phyloP scores from a whole-genome alignment of 164 flowering plant genomes.

The Vitis riparia region DNA sequence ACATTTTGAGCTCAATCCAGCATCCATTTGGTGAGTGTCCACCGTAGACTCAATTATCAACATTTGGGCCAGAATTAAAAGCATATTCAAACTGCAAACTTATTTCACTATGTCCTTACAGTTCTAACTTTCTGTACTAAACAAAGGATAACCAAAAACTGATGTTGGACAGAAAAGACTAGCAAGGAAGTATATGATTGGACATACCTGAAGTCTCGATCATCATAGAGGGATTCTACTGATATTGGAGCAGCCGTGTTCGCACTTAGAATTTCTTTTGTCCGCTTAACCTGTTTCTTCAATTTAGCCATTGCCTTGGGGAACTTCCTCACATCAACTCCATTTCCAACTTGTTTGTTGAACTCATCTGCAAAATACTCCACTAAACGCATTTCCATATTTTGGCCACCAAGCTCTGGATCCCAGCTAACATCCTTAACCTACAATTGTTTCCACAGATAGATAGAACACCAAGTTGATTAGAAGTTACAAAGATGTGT shows the following conservation, averaged over 20 bases:
- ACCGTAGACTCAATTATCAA: too few relatives aligned
- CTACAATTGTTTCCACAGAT: constrained; percentile 33
- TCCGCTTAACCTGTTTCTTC: constrained; percentile 98
- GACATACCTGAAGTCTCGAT: constrained; percentile 84
- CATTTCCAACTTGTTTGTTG: constrained; percentile 82
- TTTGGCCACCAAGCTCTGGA: constrained; percentile 90
- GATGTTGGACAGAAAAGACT: too few relatives aligned
- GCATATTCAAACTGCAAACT: too few relatives aligned
- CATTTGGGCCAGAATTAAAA: too few relatives aligned
- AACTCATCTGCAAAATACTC: constrained; percentile 95
- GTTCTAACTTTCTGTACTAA: too few relatives aligned
- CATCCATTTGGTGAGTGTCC: too few relatives aligned
- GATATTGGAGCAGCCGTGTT: constrained; percentile 91
- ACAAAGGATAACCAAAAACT: too few relatives aligned
- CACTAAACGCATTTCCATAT: constrained; percentile 84
- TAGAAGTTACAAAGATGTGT: too few relatives aligned
- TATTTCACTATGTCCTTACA: too few relatives aligned
- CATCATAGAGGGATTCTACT: constrained; percentile 92
- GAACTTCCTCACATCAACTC: constrained; percentile 81
- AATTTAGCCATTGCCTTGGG: constrained; percentile 98
- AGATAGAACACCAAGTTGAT: too few relatives aligned
- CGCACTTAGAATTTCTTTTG: constrained; percentile 97
- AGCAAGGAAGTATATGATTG: background rate
- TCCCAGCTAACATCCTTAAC: constrained; percentile 97
- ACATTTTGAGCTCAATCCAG: too few relatives aligned